These are phyloP conservation scores for Cynara cardunculus DNA, from an alignment of 129 eudicot genomes.

Conservation along the genomic window DNA sequence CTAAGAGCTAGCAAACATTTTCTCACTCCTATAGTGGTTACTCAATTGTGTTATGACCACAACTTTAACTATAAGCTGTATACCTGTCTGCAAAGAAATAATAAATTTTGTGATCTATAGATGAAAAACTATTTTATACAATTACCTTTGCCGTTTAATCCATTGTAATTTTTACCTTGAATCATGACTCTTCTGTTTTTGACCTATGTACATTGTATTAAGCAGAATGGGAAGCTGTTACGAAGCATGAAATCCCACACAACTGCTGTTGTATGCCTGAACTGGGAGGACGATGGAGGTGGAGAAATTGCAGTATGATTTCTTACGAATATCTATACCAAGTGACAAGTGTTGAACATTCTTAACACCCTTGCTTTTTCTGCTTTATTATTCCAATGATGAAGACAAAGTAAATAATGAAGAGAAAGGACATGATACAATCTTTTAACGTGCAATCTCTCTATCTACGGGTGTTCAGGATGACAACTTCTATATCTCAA, in stretches of 20 bases:
- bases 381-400: neutral
- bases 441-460: neutral
- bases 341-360: neutral
- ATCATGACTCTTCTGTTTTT: neutral
- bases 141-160: neutral
- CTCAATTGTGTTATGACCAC: neutral
- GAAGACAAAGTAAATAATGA: neutral
- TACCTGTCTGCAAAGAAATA: neutral
- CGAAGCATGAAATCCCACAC: slow-evolving; percentile 74
- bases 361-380: neutral
- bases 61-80: neutral
- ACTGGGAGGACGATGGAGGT: slow-evolving; percentile 80
- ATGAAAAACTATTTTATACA: neutral
- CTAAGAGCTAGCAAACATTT: too few relatives aligned
- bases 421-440: neutral
- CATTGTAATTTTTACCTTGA: neutral
- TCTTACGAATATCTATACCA: neutral
- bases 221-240: slow-evolving; percentile 87
- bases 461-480: slow-evolving; percentile 38
- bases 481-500: slow-evolving; percentile 23
- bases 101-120: neutral
- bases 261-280: slow-evolving; percentile 76
- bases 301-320: slow-evolving; percentile 38
- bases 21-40: neutral
- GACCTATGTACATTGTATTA: slow-evolving; percentile 13